Conservation (phyloP, 176 grass and related monocot species). For the Oryza rufipogon region DNA sequence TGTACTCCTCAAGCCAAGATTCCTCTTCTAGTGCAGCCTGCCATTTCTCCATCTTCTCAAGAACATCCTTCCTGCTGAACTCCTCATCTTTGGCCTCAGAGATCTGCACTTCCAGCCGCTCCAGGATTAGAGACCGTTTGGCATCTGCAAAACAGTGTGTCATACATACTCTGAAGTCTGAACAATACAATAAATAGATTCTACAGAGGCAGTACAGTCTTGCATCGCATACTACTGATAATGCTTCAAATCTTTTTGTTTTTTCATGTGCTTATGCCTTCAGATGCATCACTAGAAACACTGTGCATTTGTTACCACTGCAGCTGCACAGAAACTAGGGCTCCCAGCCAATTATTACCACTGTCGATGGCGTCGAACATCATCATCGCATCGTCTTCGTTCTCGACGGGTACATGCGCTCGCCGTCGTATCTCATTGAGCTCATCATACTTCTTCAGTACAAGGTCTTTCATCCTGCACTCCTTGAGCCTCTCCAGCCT, state of each 20-base stretch:
- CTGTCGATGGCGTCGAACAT: slow-evolving; percentile 50
- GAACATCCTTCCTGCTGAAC: slow-evolving; percentile 77
- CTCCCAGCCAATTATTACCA: slow-evolving; percentile 24
- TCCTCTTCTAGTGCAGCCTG: slow-evolving; percentile 71
- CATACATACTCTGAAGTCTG: not conserved
- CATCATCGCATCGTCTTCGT: slow-evolving; percentile 19
- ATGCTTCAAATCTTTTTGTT: not conserved
- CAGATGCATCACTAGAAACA: not conserved
- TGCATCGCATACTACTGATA: not conserved
- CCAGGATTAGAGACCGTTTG: slow-evolving; percentile 57
- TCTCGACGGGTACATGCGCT: slow-evolving; percentile 47
- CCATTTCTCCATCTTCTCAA: slow-evolving; percentile 76
- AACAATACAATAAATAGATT: not conserved
- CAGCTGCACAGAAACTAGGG: too few relatives aligned
- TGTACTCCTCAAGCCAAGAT: slow-evolving; percentile 91
- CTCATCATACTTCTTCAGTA: slow-evolving; percentile 71
- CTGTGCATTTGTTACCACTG: not conserved
- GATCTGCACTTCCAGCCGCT: slow-evolving; percentile 70
- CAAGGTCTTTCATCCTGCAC: slow-evolving; percentile 72
- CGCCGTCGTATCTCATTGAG: slow-evolving; percentile 71
- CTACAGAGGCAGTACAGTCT: not conserved
- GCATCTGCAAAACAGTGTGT: slow-evolving; percentile 35
- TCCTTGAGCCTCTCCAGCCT: slow-evolving; percentile 81
- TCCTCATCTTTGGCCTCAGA: slow-evolving; percentile 67
- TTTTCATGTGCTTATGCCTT: not conserved